Evolutionary conservation across 2,329 filamentous ascomycete genomes (phyloP).

Genomic region (Dothideomycetes sp.): DNA sequence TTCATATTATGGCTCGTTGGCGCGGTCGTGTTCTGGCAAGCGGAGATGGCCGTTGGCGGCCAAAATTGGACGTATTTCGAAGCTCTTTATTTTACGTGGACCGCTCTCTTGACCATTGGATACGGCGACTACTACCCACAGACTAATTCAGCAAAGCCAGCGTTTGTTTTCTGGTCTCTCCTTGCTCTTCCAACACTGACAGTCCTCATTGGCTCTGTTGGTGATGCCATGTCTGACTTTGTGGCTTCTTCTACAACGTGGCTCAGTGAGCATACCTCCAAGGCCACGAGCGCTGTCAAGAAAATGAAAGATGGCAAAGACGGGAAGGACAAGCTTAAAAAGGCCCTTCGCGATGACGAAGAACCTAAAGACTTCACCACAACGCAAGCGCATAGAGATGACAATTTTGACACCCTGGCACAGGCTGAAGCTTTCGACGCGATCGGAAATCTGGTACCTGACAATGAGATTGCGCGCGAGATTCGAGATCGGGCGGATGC

Average conservation of each 20-base stretch:
- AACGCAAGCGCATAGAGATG: too few species aligned
- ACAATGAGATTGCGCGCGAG: too few species aligned
- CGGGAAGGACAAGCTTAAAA: too few species aligned
- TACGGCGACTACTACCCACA: conserved; percentile 59
- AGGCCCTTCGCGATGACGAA: too few species aligned
- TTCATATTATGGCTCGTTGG: conserved; percentile 41
- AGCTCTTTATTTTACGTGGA: conserved; percentile 69
- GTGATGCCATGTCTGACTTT: conserved; percentile 51
- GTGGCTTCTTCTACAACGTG: conserved; percentile 13
- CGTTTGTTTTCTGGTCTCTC: conserved; percentile 83
- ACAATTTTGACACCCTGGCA: too few species aligned
- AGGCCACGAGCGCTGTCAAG: too few species aligned
- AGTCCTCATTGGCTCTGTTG: conserved; percentile 69
- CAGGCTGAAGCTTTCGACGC: too few species aligned
- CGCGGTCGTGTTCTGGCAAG: conserved; percentile 57
- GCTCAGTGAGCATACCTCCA: conserved; percentile 14
- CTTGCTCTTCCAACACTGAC: conserved; percentile 75
- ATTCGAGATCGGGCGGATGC: too few species aligned
- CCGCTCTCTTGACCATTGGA: conserved; percentile 68
- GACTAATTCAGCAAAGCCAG: conserved; percentile 62
- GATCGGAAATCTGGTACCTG: too few species aligned
- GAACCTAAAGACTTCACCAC: too few species aligned
- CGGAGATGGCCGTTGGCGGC: conserved; percentile 32
- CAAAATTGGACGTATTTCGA: conserved; percentile 59
- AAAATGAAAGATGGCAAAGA: too few species aligned